phyloP scores from a whole-genome alignment of 495 filamentous ascomycete genomes.

The Neurospora sp. region DNA sequence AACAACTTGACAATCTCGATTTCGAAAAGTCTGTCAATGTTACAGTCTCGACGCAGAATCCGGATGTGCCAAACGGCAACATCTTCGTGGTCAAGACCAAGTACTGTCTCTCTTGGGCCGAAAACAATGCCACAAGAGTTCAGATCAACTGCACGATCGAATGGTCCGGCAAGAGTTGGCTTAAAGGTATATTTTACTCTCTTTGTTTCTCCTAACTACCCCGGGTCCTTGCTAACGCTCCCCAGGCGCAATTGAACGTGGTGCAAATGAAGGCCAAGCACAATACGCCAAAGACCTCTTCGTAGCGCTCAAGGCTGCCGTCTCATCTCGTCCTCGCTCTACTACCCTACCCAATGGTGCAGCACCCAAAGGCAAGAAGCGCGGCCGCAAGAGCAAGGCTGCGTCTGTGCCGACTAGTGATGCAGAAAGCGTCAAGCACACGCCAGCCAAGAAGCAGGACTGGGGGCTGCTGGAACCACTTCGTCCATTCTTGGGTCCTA shows the following conservation, averaged over 20 bases:
- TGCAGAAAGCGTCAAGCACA: constrained; percentile 31
- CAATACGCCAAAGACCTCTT: constrained; percentile 70
- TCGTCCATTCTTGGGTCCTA: constrained; percentile 56
- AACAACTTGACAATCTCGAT: constrained; percentile 71
- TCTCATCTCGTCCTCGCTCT: constrained; percentile 52
- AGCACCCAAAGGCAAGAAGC: constrained; percentile 37
- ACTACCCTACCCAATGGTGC: constrained; percentile 26
- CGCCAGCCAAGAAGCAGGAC: constrained; percentile 28
- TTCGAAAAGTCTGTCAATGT: constrained; percentile 79
- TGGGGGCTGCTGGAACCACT: constrained; percentile 81
- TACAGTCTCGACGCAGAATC: constrained; percentile 72
- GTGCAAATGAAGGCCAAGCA: constrained; percentile 80
- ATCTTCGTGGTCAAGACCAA: constrained; percentile 85
- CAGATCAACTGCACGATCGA: constrained; percentile 82
- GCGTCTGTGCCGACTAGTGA: constrained; percentile 31
- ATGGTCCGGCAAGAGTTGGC: constrained; percentile 96
- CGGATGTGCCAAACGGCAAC: constrained; percentile 91
- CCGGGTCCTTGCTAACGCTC: constrained; percentile 1
- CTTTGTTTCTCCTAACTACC: background rate
- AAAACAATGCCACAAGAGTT: constrained; percentile 72
- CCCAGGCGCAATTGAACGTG: constrained; percentile 84
- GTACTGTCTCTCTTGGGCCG: constrained; percentile 87
- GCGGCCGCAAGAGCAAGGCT: constrained; percentile 47
- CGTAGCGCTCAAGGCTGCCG: constrained; percentile 57
- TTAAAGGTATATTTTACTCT: constrained; percentile 58